A percentile compares a stretch with the other conserved stretches of the same genome.
phyloP scores from a whole-genome alignment of 2,329 filamentous ascomycete species.

The Clonostachys rhizophaga region DNA sequence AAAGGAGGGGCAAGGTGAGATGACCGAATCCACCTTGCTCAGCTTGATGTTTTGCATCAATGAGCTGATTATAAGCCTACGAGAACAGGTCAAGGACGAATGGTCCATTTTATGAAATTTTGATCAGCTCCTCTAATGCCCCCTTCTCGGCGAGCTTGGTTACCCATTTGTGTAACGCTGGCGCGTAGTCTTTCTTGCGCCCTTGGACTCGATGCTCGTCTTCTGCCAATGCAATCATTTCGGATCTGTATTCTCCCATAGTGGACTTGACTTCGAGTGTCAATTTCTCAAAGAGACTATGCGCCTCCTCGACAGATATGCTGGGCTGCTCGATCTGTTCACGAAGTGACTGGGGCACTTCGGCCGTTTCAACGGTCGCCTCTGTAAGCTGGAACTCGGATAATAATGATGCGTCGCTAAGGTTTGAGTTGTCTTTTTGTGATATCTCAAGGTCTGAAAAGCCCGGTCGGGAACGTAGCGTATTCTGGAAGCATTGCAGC shows the following conservation, averaged over 20 bases:
- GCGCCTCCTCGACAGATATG: neutral
- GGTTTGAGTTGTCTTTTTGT: neutral
- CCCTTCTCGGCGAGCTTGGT: slow-evolving; percentile 64
- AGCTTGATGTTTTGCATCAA: too few species aligned
- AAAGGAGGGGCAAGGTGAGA: too few species aligned
- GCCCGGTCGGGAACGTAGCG: slow-evolving; percentile 1
- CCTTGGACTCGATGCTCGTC: slow-evolving; percentile 48
- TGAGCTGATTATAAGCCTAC: neutral
- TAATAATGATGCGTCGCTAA: neutral
- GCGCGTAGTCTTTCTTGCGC: slow-evolving; percentile 63
- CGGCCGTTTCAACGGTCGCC: slow-evolving; percentile 13
- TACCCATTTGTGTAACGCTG: slow-evolving; percentile 65
- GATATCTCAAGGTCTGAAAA: neutral
- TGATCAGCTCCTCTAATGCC: slow-evolving; percentile 41
- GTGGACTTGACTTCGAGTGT: slow-evolving; percentile 32
- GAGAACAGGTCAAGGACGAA: neutral
- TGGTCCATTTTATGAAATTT: neutral
- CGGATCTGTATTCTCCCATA: slow-evolving; percentile 40
- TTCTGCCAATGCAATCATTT: slow-evolving; percentile 34
- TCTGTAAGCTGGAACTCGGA: slow-evolving; percentile 1
- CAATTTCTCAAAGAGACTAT: slow-evolving; percentile 27
- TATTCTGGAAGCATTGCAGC: slow-evolving; percentile 10
- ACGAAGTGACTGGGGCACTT: slow-evolving; percentile 8
- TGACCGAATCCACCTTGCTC: too few species aligned
- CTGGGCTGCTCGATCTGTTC: neutral